Conservation (phyloP, 441 rosid species). For the Syzygium syzygioides region DNA sequence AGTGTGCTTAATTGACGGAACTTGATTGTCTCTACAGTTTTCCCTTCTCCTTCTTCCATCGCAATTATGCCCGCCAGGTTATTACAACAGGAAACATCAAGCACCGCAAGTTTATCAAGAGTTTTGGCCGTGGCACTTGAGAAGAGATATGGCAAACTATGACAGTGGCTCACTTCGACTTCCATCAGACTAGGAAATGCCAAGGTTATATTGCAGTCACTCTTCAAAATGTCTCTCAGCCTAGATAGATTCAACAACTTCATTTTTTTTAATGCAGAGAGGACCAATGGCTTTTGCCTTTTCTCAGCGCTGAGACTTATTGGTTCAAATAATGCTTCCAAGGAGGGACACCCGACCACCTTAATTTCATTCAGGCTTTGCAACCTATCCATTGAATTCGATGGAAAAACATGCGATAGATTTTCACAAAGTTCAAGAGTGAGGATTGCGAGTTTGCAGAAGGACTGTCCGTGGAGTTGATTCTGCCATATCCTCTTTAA, state of each 20-base stretch:
- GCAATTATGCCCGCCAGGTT: no score
- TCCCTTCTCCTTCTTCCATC: not conserved
- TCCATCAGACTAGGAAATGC: no score
- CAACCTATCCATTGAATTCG: not conserved
- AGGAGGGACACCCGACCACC: accelerated
- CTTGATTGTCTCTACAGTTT: not conserved
- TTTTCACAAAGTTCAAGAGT: not conserved
- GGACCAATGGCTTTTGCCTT: not conserved
- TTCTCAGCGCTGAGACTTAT: accelerated
- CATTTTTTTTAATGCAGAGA: not conserved
- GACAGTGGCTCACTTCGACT: no score
- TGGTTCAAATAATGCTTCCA: not conserved
- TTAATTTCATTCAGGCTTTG: accelerated
- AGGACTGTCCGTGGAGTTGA: accelerated
- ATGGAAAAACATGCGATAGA: not conserved
- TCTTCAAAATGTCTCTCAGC: not conserved
- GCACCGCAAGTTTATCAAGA: no score
- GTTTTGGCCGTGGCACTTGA: no score
- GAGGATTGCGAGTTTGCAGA: not conserved
- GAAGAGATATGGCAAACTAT: no score
- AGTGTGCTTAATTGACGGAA: not conserved
- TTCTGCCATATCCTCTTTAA: not conserved
- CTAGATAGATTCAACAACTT: not conserved
- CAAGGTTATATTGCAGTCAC: no score
- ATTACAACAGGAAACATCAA: no score